Conservation (phyloP, 2,329 filamentous ascomycete genomes). For the Alternaria novae-zelandiae region DNA sequence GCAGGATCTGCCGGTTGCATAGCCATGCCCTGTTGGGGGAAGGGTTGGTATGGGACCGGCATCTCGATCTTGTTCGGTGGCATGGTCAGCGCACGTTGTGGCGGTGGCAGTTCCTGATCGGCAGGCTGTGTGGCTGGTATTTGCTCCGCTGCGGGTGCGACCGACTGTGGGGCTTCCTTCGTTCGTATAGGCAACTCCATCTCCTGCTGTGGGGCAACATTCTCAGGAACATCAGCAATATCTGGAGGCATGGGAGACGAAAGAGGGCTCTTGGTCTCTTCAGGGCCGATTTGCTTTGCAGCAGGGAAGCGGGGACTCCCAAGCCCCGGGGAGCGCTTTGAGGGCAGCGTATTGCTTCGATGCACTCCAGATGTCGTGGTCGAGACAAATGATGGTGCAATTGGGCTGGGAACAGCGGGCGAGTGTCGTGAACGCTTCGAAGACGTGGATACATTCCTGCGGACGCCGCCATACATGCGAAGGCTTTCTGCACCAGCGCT, state of each 20-base stretch:
- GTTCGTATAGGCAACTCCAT: constrained; percentile 2
- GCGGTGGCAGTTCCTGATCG: constrained; percentile 13
- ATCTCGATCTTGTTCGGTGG: constrained; percentile 34
- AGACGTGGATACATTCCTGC: constrained; percentile 89
- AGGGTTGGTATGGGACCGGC: constrained; percentile 23
- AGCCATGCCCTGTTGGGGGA: not conserved
- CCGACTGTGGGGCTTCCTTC: not conserved
- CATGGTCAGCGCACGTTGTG: constrained; percentile 27
- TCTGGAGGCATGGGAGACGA: constrained; percentile 23
- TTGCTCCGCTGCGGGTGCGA: not conserved
- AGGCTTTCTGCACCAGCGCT: constrained; percentile 89
- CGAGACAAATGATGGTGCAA: constrained; percentile 39
- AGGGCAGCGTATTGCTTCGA: constrained; percentile 90
- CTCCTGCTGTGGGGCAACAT: constrained; percentile 12
- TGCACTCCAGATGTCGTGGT: constrained; percentile 64
- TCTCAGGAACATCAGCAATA: constrained; percentile 17
- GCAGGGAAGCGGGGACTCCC: constrained; percentile 40
- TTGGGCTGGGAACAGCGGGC: constrained; percentile 71
- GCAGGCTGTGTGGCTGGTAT: constrained; percentile 10
- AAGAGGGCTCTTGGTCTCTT: constrained; percentile 33
- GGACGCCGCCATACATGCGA: constrained; percentile 77
- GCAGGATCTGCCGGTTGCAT: constrained; percentile 11
- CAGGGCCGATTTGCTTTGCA: constrained; percentile 57
- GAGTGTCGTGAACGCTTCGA: constrained; percentile 85
- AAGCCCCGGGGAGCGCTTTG: constrained; percentile 81